phyloP scores from a whole-genome alignment of 2,329 filamentous ascomycete genomes.

The Aspergillus vadensis region DNA sequence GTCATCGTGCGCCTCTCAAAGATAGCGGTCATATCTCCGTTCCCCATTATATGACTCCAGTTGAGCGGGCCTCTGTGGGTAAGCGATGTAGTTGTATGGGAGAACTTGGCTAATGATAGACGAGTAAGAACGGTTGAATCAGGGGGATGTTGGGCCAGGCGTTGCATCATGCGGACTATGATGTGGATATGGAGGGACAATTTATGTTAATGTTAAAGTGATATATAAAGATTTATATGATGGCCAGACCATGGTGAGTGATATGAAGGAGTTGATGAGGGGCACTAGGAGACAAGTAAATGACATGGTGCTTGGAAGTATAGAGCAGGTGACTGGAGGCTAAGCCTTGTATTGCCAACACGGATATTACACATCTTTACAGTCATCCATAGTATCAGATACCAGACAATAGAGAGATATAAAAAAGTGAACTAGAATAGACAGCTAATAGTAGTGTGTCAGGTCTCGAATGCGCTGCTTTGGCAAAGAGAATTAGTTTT shows the following conservation, averaged over 20 bases:
- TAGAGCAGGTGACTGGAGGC: slow-evolving; percentile 7
- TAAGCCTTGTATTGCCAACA: not conserved
- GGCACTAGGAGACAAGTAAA: not conserved
- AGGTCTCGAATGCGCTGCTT: not conserved
- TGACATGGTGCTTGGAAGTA: not conserved
- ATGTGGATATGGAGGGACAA: not conserved
- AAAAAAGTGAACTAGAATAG: no score
- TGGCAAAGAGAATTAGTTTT: not conserved
- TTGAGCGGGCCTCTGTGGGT: slow-evolving; percentile 42
- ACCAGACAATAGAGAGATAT: no score
- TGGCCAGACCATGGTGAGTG: not conserved
- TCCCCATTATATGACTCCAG: slow-evolving; percentile 48
- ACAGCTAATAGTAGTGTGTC: not conserved
- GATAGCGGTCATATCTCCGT: slow-evolving; percentile 36
- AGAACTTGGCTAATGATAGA: slow-evolving; percentile 46
- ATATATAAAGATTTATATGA: not conserved
- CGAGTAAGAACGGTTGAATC: slow-evolving; percentile 22
- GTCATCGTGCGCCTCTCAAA: slow-evolving; percentile 35
- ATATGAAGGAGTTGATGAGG: not conserved
- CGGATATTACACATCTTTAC: no score
- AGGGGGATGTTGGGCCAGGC: slow-evolving; percentile 9
- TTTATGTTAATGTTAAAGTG: not conserved
- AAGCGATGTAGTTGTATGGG: slow-evolving; percentile 43
- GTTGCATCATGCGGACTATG: slow-evolving; percentile 15
- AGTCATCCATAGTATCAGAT: no score